phyloP scores from a whole-genome alignment of 2,329 filamentous ascomycete species.

The Nemania serpens region DNA sequence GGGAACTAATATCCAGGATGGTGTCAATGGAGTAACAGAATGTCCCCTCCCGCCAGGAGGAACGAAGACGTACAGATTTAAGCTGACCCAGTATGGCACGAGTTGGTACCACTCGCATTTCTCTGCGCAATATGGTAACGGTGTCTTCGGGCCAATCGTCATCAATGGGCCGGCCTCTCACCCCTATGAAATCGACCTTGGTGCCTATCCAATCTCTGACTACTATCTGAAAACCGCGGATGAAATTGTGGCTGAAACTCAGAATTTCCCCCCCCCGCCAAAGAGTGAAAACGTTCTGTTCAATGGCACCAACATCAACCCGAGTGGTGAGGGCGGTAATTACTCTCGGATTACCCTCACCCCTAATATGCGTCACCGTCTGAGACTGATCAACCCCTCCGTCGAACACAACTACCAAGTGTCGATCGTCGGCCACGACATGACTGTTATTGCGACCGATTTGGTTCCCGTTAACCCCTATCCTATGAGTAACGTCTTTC shows the following conservation, averaged over 20 bases:
- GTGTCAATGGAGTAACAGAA: slow-evolving; percentile 45
- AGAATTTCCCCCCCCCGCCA: slow-evolving; percentile 31
- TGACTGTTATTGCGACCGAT: slow-evolving; percentile 59
- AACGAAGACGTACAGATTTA: slow-evolving; percentile 33
- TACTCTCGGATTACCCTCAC: slow-evolving; percentile 43
- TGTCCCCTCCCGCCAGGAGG: slow-evolving; percentile 38
- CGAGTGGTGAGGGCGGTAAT: slow-evolving; percentile 36
- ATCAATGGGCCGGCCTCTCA: slow-evolving; percentile 48
- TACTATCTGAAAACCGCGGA: slow-evolving; percentile 53
- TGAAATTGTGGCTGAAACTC: slow-evolving; percentile 25
- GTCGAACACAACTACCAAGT: slow-evolving; percentile 55
- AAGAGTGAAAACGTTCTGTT: slow-evolving; percentile 47
- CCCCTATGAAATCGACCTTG: slow-evolving; percentile 57
- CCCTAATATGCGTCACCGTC: slow-evolving; percentile 51
- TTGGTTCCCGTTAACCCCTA: slow-evolving; percentile 59
- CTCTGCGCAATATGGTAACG: slow-evolving; percentile 51
- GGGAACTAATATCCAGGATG: slow-evolving; percentile 44
- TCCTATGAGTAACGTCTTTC: slow-evolving; percentile 51
- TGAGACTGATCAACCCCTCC: slow-evolving; percentile 56
- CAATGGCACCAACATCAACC: slow-evolving; percentile 48
- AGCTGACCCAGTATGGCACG: slow-evolving; percentile 35
- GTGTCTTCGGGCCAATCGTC: slow-evolving; percentile 52
- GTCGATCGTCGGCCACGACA: slow-evolving; percentile 55
- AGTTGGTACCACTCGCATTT: slow-evolving; percentile 52
- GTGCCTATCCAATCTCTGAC: slow-evolving; percentile 55